Conservation (phyloP, 495 filamentous ascomycete species). For the Trichoderma virens region DNA sequence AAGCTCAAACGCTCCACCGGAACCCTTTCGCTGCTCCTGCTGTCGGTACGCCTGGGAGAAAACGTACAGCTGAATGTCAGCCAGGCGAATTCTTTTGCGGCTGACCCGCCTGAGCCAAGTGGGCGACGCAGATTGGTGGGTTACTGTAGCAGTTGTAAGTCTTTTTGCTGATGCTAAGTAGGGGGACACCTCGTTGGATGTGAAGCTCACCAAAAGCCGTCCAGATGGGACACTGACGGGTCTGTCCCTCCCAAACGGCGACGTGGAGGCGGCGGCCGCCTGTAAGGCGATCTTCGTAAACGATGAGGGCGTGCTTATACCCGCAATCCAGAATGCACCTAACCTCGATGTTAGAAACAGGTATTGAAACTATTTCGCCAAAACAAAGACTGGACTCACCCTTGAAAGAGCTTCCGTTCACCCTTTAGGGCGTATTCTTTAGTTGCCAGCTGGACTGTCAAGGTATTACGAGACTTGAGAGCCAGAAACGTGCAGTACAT, state of each 20-base stretch:
- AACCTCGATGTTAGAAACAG: background rate
- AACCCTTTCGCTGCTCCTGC: constrained; percentile 36
- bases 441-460: constrained; percentile 41
- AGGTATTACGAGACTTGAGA: constrained; percentile 60
- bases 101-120: constrained; percentile 50
- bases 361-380: background rate
- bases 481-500: constrained; percentile 73
- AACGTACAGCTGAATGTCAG: constrained; percentile 53
- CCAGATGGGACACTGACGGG: constrained; percentile 57
- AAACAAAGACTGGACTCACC: constrained; percentile 38
- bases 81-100: constrained; percentile 48
- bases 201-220: constrained; percentile 52
- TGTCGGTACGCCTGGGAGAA: constrained; percentile 55
- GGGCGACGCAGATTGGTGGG: constrained; percentile 45
- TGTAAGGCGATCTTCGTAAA: constrained; percentile 60
- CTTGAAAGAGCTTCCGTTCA: constrained; percentile 62
- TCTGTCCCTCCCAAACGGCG: constrained; percentile 41
- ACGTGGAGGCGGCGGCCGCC: constrained; percentile 50
- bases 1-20: constrained; percentile 36
- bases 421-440: constrained; percentile 53
- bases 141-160: constrained; percentile 36
- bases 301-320: constrained; percentile 61
- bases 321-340: constrained; percentile 67
- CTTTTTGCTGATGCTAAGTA: background rate
- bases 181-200: background rate